Evolutionary conservation across 805 yeast species (phyloP).

Genomic region (Candida vaughaniae): DNA sequence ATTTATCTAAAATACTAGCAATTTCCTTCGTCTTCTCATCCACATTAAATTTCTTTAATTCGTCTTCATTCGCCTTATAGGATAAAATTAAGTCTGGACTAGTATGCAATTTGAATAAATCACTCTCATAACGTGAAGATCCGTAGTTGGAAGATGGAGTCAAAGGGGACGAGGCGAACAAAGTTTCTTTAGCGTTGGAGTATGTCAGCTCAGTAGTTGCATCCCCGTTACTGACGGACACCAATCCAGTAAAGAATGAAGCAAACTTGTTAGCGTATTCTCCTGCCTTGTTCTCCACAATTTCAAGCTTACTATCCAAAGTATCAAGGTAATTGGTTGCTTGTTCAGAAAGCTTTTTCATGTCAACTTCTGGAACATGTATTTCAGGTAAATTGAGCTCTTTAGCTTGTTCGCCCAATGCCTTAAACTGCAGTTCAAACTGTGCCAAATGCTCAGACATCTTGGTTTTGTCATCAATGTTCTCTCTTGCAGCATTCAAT

Average conservation of each 20-base stretch:
- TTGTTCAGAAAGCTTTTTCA: constrained; percentile 20
- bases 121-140: constrained; percentile 37
- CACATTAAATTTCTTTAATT: constrained; percentile 34
- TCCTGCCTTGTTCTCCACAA: constrained; percentile 68
- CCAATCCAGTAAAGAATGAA: constrained; percentile 48
- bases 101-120: constrained; percentile 40
- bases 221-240: constrained; percentile 22
- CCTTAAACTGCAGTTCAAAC: constrained; percentile 29
- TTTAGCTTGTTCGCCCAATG: constrained; percentile 17
- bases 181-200: constrained; percentile 17
- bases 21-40: constrained; percentile 53
- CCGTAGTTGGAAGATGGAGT: constrained; percentile 29
- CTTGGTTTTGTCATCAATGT: constrained; percentile 21
- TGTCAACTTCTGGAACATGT: constrained; percentile 19
- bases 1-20: constrained; percentile 43
- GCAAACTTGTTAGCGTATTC: constrained; percentile 58
- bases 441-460: constrained; percentile 21
- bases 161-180: constrained; percentile 18
- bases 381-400: constrained; percentile 5
- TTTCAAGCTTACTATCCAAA: constrained; percentile 68
- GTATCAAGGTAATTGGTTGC: constrained; percentile 64
- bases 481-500: constrained; percentile 26
- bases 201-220: constrained; percentile 11
- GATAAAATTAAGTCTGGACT: constrained; percentile 20
- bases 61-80: constrained; percentile 8